Evolutionary conservation across 495 filamentous ascomycete species (phyloP).

Genomic region (Xanthoparmelia taractica): DNA sequence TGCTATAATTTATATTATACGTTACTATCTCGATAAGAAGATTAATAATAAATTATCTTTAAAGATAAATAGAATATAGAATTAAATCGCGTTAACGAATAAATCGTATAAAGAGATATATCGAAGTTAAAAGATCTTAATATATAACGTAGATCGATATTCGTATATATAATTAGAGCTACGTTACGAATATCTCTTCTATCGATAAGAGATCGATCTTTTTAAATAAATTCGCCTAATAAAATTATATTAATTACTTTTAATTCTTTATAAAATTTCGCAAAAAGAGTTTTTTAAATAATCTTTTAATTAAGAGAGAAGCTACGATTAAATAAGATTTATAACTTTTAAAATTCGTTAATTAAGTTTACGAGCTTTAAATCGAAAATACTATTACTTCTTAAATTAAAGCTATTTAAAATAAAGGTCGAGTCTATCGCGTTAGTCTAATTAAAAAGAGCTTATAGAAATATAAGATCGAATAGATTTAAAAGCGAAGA

Average conservation of each 20-base stretch:
- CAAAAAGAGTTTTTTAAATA: neutral
- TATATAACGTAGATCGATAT: neutral
- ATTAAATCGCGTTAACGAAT: neutral
- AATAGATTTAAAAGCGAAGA: neutral
- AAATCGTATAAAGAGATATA: neutral
- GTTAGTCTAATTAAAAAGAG: neutral
- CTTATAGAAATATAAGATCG: neutral
- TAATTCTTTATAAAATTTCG: neutral
- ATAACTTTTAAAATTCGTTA: neutral
- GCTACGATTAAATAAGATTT: neutral
- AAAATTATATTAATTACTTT: neutral
- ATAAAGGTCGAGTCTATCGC: neutral
- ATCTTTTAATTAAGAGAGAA: neutral
- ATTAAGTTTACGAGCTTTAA: neutral
- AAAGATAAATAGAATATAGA: neutral
- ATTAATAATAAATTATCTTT: neutral
- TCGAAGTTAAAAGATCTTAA: neutral
- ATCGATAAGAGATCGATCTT: neutral
- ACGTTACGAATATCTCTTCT: neutral
- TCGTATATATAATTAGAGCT: neutral
- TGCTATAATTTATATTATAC: neutral
- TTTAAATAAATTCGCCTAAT: neutral
- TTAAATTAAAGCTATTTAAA: neutral
- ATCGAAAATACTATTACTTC: neutral
- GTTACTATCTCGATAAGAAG: neutral